These are phyloP conservation scores for Quercus aquifolioides DNA, from an alignment of 306 rosid species.

Conservation along the genomic window DNA sequence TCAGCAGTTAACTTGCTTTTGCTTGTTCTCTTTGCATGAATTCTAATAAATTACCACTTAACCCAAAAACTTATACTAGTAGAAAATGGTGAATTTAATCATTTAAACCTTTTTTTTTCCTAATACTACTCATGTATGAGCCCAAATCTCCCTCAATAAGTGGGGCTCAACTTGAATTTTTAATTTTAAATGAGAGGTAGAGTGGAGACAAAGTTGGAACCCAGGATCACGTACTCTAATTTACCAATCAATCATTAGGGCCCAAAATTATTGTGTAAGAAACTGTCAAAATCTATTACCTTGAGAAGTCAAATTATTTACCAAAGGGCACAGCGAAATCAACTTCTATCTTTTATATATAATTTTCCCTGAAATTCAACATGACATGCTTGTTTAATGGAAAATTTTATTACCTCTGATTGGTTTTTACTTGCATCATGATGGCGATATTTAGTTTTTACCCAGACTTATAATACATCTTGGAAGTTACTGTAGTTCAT, in stretches of 20 bases:
- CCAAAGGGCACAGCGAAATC: background rate
- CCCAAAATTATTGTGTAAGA: background rate
- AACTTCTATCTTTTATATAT: background rate
- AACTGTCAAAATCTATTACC: background rate
- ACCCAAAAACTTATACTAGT: too few relatives aligned
- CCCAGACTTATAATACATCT: background rate
- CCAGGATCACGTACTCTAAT: too few relatives aligned
- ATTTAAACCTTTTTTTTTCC: too few relatives aligned
- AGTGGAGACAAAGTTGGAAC: too few relatives aligned
- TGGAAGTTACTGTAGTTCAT: background rate
- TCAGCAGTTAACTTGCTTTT: constrained; percentile 10
- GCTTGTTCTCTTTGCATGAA: background rate
- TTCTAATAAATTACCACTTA: background rate
- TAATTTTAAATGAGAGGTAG: too few relatives aligned
- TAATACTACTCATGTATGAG: too few relatives aligned
- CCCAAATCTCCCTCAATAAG: too few relatives aligned
- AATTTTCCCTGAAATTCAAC: background rate
- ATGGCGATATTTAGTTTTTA: background rate
- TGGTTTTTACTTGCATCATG: background rate
- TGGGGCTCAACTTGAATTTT: too few relatives aligned
- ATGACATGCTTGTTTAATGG: background rate
- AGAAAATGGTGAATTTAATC: too few relatives aligned
- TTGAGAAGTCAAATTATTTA: background rate
- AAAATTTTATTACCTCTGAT: background rate
- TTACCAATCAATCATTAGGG: background rate